Conservation (phyloP, 192 early-diverging fungal species). For the Mortierella antarctica region DNA sequence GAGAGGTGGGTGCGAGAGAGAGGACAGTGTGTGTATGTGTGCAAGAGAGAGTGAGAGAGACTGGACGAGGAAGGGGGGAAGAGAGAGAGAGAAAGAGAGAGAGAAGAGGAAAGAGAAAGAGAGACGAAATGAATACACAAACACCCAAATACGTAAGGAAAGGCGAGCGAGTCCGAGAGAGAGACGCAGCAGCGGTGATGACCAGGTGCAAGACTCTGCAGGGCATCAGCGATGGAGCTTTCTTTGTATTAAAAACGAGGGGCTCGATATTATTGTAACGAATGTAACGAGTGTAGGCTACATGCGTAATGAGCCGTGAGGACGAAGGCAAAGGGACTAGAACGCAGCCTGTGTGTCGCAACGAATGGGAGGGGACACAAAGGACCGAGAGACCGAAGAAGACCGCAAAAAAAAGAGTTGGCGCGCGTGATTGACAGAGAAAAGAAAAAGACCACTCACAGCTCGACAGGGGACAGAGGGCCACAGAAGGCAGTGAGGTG, state of each 20-base stretch:
- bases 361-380: too few species aligned
- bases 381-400: neutral
- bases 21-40: neutral
- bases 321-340: neutral
- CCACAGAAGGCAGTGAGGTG: too few species aligned
- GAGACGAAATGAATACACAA: neutral
- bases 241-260: too few species aligned
- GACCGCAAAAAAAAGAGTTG: conserved; percentile 9
- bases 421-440: conserved; percentile 19
- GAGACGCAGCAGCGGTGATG: neutral
- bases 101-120: neutral
- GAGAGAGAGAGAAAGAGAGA: neutral
- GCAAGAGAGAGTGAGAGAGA: neutral
- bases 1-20: neutral
- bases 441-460: conserved; percentile 6
- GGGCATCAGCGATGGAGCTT: too few species aligned
- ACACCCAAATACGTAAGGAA: neutral
- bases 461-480: too few species aligned
- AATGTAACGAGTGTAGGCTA: too few species aligned
- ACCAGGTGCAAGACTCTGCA: neutral
- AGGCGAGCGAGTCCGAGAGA: neutral
- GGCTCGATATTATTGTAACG: too few species aligned
- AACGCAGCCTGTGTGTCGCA: too few species aligned
- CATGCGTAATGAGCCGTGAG: neutral
- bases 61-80: neutral